These are phyloP conservation scores for Chloropicon primus DNA, from an alignment of 139 green algal genomes.

Conservation along the genomic window DNA sequence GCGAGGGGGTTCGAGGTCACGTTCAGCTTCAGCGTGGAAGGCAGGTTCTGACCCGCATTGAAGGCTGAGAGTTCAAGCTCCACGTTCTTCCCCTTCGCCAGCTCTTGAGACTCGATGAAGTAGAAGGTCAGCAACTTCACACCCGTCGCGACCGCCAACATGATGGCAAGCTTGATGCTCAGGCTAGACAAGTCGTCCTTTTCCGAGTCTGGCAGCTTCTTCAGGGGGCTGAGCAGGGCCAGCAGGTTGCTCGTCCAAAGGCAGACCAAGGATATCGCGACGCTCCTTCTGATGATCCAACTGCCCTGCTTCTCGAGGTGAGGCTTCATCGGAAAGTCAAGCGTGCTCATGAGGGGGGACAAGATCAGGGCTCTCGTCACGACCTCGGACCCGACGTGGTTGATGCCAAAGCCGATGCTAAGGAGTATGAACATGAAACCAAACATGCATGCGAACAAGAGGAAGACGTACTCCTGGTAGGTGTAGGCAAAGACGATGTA, in stretches of 20 bases:
- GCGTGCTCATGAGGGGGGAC: background rate
- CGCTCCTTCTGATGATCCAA: background rate
- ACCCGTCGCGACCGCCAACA: background rate
- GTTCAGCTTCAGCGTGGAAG: background rate
- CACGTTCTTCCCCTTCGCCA: background rate
- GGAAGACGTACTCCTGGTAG: background rate
- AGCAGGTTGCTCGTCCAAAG: background rate
- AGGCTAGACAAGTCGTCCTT: background rate
- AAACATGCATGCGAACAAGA: background rate
- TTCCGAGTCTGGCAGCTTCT: background rate
- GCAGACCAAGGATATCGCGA: background rate
- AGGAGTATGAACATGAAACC: background rate
- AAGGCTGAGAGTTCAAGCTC: background rate
- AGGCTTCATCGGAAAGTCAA: background rate
- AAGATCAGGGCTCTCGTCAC: background rate
- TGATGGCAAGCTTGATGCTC: background rate
- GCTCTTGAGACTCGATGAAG: background rate
- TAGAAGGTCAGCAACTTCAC: background rate
- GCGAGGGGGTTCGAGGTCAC: background rate
- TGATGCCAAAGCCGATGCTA: background rate
- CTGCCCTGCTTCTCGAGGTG: background rate
- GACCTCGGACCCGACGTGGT: background rate
- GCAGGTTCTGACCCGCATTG: background rate
- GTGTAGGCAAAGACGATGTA: background rate
- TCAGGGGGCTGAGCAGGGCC: background rate